Conservation (phyloP, 148 eudicot genomes). For the Salicornia ramosissima region DNA sequence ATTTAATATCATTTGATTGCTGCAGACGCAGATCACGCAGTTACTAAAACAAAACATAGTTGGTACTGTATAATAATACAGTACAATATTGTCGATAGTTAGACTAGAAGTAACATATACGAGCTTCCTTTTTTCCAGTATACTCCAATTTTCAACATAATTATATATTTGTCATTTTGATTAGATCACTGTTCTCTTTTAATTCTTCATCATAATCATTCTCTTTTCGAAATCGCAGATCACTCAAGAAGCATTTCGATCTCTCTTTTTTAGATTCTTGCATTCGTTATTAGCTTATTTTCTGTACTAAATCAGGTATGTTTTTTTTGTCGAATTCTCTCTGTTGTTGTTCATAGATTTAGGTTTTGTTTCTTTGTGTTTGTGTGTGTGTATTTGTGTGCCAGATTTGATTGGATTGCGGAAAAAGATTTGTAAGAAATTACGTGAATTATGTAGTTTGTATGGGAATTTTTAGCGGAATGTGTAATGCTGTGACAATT, state of each 20-base stretch:
- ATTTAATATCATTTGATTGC: no score
- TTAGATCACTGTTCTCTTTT: slow-evolving; percentile 8
- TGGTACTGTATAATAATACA: no score
- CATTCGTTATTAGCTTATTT: not conserved
- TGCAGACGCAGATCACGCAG: no score
- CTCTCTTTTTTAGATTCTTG: not conserved
- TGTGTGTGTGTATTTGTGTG: not conserved
- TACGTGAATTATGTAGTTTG: not conserved
- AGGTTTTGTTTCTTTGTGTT: not conserved
- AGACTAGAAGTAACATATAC: no score
- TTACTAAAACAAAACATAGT: no score
- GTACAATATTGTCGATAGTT: no score
- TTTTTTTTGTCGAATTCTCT: not conserved
- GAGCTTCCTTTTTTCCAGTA: no score
- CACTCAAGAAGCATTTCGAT: not conserved
- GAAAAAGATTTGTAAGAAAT: not conserved
- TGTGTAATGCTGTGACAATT: not conserved
- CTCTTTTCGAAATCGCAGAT: slow-evolving; percentile 12
- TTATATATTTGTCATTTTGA: not conserved
- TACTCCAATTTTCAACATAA: not conserved
- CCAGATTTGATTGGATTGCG: not conserved
- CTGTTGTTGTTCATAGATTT: not conserved
- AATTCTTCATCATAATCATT: not conserved
- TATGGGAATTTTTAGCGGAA: not conserved
- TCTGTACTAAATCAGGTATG: not conserved